Conservation (phyloP, 306 rosid genomes). For the Dryas alaskensis region DNA sequence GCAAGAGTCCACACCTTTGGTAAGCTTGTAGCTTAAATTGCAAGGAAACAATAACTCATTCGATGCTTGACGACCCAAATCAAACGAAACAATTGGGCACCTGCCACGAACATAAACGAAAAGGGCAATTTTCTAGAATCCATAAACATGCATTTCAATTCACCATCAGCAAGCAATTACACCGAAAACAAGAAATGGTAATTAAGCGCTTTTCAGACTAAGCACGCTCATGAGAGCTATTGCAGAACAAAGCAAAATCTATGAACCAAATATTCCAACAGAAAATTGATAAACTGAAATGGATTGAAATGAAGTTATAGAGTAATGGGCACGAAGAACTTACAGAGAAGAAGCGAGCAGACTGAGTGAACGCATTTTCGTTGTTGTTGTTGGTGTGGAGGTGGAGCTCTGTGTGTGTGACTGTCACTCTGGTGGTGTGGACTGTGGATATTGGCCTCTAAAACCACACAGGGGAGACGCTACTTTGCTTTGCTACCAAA, state of each 20-base stretch:
- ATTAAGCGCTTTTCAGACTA: background rate
- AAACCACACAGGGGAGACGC: background rate
- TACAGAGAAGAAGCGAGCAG: conserved; percentile 16
- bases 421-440: background rate
- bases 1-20: conserved; percentile 31
- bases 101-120: conserved; percentile 34
- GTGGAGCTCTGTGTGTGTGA: background rate
- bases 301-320: background rate
- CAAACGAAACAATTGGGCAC: conserved; percentile 47
- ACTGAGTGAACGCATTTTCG: conserved; percentile 5
- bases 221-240: background rate
- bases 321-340: background rate
- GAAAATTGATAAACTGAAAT: background rate
- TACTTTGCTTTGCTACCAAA: background rate
- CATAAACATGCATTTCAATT: background rate
- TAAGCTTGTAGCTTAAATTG: conserved; percentile 34
- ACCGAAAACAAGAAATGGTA: background rate
- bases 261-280: background rate
- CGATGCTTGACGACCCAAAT: conserved; percentile 30
- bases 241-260: no score
- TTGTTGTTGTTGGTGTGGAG: background rate
- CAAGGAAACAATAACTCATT: conserved; percentile 36
- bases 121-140: background rate
- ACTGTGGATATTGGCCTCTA: background rate
- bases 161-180: background rate